Evolutionary conservation across 371 early-diverging fungal species (phyloP).

Genomic region (Paraphysoderma sedebokerense): DNA sequence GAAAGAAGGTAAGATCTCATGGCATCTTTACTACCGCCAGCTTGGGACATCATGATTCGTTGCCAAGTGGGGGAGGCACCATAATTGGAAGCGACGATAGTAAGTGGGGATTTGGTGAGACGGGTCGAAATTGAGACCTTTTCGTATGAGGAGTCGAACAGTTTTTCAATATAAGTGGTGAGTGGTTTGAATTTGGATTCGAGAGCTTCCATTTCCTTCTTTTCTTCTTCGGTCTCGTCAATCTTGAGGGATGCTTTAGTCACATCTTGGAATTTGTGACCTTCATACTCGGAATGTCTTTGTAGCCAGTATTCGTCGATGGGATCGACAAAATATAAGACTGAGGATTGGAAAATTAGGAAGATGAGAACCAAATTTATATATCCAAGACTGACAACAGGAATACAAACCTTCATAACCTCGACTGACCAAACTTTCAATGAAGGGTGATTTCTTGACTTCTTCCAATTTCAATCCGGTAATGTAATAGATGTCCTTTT

Average conservation of each 20-base stretch:
- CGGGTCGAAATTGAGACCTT: constrained; percentile 51
- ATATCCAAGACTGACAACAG: too few relatives aligned
- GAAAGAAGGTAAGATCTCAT: constrained; percentile 34
- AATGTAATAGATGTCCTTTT: constrained; percentile 74
- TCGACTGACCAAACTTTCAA: constrained; percentile 62
- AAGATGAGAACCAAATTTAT: too few relatives aligned
- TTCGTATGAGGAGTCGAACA: constrained; percentile 48
- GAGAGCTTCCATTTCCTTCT: constrained; percentile 21
- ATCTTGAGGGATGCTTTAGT: constrained; percentile 98
- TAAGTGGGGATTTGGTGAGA: constrained; percentile 54
- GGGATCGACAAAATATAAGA: constrained; percentile 90
- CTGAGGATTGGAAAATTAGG: too few relatives aligned
- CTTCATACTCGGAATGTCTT: constrained; percentile 95
- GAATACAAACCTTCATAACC: constrained; percentile 91
- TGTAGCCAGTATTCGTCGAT: constrained; percentile 93
- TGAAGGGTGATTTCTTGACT: constrained; percentile 63
- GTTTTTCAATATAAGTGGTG: constrained; percentile 38
- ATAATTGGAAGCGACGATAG: constrained; percentile 46
- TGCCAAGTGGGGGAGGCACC: constrained; percentile 79
- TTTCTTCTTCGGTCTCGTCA: constrained; percentile 40
- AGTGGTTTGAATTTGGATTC: constrained; percentile 44
- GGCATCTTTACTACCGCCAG: constrained; percentile 7
- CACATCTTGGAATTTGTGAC: constrained; percentile 92
- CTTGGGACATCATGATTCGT: constrained; percentile 43
- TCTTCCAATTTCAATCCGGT: constrained; percentile 55